phyloP scores from a whole-genome alignment of 176 grass and related monocot genomes.

The Musa schizocarpa region DNA sequence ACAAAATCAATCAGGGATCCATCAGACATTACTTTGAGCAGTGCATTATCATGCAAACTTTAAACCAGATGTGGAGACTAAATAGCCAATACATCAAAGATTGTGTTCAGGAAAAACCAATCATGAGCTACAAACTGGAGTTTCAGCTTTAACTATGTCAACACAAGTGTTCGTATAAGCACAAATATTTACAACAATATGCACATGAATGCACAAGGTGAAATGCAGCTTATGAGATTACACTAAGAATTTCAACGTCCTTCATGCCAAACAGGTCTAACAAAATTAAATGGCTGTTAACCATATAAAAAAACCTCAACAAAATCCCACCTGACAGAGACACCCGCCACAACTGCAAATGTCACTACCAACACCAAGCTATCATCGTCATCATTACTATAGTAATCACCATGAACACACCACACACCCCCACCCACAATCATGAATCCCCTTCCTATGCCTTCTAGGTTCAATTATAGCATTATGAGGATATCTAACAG shows the following conservation, averaged over 20 bases:
- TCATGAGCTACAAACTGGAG: background rate
- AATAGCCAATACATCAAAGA: background rate
- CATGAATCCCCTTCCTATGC: too few species aligned
- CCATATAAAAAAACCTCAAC: too few species aligned
- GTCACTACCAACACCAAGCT: too few species aligned
- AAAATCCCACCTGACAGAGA: too few species aligned
- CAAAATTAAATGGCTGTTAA: background rate
- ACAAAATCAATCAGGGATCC: conserved; percentile 7
- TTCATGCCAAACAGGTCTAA: background rate
- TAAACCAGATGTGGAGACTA: background rate
- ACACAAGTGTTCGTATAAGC: background rate
- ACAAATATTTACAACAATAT: background rate
- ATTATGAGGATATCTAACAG: too few species aligned
- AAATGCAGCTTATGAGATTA: background rate
- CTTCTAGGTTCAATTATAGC: too few species aligned
- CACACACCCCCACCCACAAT: too few species aligned
- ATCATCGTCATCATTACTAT: too few species aligned
- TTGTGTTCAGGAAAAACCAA: background rate
- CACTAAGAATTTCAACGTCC: background rate
- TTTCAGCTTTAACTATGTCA: background rate
- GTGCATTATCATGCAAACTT: background rate
- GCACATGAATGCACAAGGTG: background rate
- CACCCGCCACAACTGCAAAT: too few species aligned
- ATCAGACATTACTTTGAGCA: background rate
- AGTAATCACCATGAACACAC: too few species aligned